phyloP scores from a whole-genome alignment of 176 grass and related monocot species.

The Guadua angustifolia region DNA sequence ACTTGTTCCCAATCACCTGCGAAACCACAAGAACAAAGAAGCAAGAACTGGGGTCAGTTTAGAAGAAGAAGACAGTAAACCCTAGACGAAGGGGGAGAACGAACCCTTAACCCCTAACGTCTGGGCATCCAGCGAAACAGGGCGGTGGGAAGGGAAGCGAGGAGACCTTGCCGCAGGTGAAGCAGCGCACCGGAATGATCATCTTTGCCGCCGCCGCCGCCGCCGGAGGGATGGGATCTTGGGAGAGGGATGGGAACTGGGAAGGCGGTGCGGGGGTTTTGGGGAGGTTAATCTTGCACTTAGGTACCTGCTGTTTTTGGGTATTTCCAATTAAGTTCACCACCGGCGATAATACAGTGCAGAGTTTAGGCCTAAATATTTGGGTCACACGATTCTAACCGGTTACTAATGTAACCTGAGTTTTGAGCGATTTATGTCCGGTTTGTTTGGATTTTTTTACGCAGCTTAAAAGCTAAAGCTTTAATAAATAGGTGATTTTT shows the following conservation, averaged over 20 bases:
- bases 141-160: neutral
- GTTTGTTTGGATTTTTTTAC: too few relatives aligned
- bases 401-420: too few relatives aligned
- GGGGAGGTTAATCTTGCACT: too few relatives aligned
- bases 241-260: neutral
- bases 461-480: too few relatives aligned
- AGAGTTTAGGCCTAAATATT: too few relatives aligned
- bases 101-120: neutral
- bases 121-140: neutral
- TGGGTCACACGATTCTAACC: too few relatives aligned
- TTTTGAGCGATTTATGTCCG: too few relatives aligned
- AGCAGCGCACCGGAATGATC: slow-evolving; percentile 81
- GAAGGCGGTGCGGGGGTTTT: neutral
- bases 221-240: neutral
- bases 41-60: neutral
- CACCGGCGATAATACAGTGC: too few relatives aligned
- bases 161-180: slow-evolving; percentile 76
- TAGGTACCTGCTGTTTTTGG: too few relatives aligned
- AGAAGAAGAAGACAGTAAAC: neutral
- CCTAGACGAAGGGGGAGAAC: neutral
- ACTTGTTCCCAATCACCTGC: slow-evolving; percentile 82
- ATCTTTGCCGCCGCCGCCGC: slow-evolving; percentile 50
- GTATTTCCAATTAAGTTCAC: too few relatives aligned
- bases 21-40: neutral
- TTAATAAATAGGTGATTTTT: too few relatives aligned